Evolutionary conservation across 768 basidiomycete species (phyloP).

Genomic region (Cystofilobasidium macerans): DNA sequence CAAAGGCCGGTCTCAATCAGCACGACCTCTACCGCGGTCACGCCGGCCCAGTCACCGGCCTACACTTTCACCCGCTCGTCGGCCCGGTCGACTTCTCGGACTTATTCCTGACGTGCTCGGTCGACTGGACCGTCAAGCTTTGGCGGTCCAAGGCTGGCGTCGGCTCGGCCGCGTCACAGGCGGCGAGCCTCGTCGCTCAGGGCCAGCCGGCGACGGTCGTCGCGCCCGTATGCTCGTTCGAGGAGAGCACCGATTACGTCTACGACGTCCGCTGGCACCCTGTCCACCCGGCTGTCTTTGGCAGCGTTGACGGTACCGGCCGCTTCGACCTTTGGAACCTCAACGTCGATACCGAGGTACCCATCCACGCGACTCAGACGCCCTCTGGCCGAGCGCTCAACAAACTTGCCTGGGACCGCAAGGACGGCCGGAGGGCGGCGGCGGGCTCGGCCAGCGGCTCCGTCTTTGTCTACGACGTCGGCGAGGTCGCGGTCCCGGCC

Average conservation of each 20-base stretch:
- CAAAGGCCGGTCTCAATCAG: conserved; percentile 89
- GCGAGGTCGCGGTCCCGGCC: conserved; percentile 68
- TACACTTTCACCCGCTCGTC: conserved; percentile 84
- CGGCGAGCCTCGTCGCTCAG: conserved; percentile 32
- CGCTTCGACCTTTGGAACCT: conserved; percentile 97
- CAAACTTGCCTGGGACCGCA: conserved; percentile 88
- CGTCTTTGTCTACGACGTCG: conserved; percentile 88
- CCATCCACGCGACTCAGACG: conserved; percentile 63
- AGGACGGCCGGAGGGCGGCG: conserved; percentile 80
- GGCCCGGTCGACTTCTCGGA: conserved; percentile 93
- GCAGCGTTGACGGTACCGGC: conserved; percentile 84
- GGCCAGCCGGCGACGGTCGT: conserved; percentile 41
- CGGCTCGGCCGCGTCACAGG: conserved; percentile 51
- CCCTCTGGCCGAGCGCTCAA: conserved; percentile 77
- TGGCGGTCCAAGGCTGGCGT: conserved; percentile 63
- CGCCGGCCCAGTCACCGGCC: conserved; percentile 81
- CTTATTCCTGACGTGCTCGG: conserved; percentile 80
- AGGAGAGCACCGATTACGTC: conserved; percentile 96
- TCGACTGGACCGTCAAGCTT: conserved; percentile 97
- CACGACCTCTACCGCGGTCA: conserved; percentile 89
- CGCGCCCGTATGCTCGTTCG: conserved; percentile 80
- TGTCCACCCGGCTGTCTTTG: conserved; percentile 84
- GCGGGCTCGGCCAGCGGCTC: conserved; percentile 85
- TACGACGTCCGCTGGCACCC: conserved; percentile 99
- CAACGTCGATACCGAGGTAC: conserved; percentile 93